Base-by-base conservation (phyloP, 352 stramenopile species). In the Pythium coloratum region DNA sequence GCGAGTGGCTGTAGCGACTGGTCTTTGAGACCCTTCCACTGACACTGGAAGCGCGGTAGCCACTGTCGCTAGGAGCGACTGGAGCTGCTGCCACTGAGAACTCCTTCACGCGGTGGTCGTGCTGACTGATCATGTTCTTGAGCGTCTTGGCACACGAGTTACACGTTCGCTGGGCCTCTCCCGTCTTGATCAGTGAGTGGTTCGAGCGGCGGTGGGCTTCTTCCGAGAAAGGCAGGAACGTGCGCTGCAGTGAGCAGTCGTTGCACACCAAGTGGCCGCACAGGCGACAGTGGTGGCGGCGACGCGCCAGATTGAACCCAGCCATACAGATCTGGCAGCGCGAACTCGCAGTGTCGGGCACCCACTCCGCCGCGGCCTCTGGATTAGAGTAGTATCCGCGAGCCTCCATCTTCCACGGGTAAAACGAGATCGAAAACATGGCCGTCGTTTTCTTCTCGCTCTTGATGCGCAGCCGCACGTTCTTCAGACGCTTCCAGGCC, bases 231-330 rank as follows among this genome's bases (percentile, higher is more conserved):
- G 81, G 86, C 16, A 94, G 70, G 64, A 89, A 88, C 53, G 84
- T 91, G 63, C 83, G 82, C 64, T 81, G 77, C 30, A 78, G 57
- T 1, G 82, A 91, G 73, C 84, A 95, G 42, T 86, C 75, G 36
- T 81, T 81, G 65, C 84, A 93, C 54, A 90, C 78, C 16, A 95
- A 62, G 33, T 85, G 80, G 0, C 86, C 86, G 16, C 84, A 94
- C 32, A 91, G 64, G 4, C 91, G 82, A 60, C 91, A 97, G 66
- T 97, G 89, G 54, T 97, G 91, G n/a, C 86, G 76, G 55, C 86
- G 81, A 32, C 85, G 87, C 32, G 71, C 82, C 6, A 92, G 63
- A 10, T 76, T 82, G 56, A 92, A 92, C 0, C 71, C 54, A 36
- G 72, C 50, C 20, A 84, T 49, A 49, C 84, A 92, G 55, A 87